Conservation (phyloP, 257 asterid species). For the Buddleja alternifolia region DNA sequence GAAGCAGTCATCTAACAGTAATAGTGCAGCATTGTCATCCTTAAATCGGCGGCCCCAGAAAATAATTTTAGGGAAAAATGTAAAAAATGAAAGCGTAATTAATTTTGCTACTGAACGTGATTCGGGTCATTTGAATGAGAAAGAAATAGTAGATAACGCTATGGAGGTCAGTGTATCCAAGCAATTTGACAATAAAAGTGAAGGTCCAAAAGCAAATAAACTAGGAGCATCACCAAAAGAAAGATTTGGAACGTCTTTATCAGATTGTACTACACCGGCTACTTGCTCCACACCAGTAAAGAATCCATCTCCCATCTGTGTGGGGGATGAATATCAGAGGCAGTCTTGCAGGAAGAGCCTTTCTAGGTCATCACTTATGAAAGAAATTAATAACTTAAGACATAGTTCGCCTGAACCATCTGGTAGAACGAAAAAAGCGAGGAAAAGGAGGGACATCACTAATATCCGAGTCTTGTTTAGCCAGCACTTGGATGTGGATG, state of each 20-base stretch:
- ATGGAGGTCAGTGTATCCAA: constrained; percentile 28
- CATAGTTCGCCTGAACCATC: constrained; percentile 35
- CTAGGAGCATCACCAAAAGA: constrained; percentile 16
- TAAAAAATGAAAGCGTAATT: constrained; percentile 21
- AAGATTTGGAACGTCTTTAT: not conserved
- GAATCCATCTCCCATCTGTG: constrained; percentile 78
- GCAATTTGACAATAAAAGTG: constrained; percentile 28
- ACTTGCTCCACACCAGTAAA: constrained; percentile 41
- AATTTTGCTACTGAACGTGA: constrained; percentile 16
- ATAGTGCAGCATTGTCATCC: too few species aligned
- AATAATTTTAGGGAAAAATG: not conserved
- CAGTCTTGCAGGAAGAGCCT: constrained; percentile 70
- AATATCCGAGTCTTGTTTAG: constrained; percentile 53
- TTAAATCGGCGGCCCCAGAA: constrained; percentile 18
- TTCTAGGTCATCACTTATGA: constrained; percentile 50
- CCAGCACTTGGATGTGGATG: constrained; percentile 48
- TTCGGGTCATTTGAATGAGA: constrained; percentile 26
- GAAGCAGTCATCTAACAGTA: too few species aligned
- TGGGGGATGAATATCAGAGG: constrained; percentile 89
- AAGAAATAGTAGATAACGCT: constrained; percentile 19
- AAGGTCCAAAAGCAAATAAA: constrained; percentile 14
- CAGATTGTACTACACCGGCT: constrained; percentile 51
- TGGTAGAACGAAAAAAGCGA: constrained; percentile 46
- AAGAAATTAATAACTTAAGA: constrained; percentile 50
- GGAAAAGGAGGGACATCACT: constrained; percentile 82